phyloP scores from a whole-genome alignment of 768 basidiomycete genomes.

The Melanogaster broomeanus region DNA sequence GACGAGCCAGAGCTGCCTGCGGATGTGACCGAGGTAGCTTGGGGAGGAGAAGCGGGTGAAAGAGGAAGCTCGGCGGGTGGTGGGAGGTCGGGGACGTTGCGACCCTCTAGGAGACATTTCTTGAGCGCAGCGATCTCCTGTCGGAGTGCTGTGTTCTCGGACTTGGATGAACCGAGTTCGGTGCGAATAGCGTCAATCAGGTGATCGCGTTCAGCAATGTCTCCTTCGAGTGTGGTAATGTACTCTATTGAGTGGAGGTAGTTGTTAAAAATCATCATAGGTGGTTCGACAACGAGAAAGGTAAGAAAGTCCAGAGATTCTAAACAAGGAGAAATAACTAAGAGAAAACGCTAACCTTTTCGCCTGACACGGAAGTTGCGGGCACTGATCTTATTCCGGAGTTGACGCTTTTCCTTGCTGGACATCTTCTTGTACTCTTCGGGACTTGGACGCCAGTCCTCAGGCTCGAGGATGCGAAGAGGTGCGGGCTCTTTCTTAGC shows the following conservation, averaged over 20 bases:
- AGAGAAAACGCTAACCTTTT: constrained; percentile 62
- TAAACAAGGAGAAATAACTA: neutral
- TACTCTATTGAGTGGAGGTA: constrained; percentile 63
- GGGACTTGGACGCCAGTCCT: constrained; percentile 84
- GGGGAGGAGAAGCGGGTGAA: constrained; percentile 45
- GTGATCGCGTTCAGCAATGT: constrained; percentile 89
- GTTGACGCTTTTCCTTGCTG: constrained; percentile 93
- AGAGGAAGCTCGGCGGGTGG: constrained; percentile 44
- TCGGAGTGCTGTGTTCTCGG: constrained; percentile 81
- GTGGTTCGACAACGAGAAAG: neutral
- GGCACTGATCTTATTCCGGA: constrained; percentile 96
- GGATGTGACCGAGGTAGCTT: constrained; percentile 17
- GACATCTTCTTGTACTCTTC: constrained; percentile 96
- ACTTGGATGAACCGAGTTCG: constrained; percentile 76
- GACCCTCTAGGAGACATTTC: constrained; percentile 69
- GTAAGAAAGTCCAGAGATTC: neutral
- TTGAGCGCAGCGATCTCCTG: constrained; percentile 78
- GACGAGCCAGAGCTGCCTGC: constrained; percentile 18
- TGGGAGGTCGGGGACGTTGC: constrained; percentile 49
- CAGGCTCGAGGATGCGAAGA: constrained; percentile 39
- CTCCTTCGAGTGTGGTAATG: constrained; percentile 89
- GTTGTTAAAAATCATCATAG: neutral
- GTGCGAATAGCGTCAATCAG: constrained; percentile 85
- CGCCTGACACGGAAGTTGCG: constrained; percentile 92
- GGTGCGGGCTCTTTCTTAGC: constrained; percentile 29